Conservation (phyloP, 176 grass and related monocot species). For the Eragrostis nindensis region DNA sequence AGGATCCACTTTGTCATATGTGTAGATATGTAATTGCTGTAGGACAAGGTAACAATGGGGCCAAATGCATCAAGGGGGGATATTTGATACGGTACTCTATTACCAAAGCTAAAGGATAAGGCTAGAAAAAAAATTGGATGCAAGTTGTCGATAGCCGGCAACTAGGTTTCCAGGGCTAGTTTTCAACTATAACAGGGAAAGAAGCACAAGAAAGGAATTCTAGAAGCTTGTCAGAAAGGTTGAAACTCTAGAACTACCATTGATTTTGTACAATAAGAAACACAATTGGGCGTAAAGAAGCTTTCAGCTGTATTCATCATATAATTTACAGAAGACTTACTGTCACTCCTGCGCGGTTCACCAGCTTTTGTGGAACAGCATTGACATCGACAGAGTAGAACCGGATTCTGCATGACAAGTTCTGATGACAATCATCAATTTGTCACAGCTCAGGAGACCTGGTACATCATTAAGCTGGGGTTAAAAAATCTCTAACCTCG, state of each 20-base stretch:
- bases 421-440: conserved; percentile 24
- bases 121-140: conserved; percentile 18
- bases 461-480: conserved; percentile 17
- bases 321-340: conserved; percentile 51
- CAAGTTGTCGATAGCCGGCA: conserved; percentile 50
- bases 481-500: conserved; percentile 57
- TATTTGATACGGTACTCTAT: conserved; percentile 46
- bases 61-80: conserved; percentile 34
- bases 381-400: conserved; percentile 93
- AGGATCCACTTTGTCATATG: conserved; percentile 27
- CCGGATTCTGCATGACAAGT: conserved; percentile 63
- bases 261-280: conserved; percentile 12
- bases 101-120: conserved; percentile 48
- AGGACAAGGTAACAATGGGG: conserved; percentile 40
- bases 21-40: conserved; percentile 29
- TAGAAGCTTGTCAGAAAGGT: background rate
- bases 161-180: conserved; percentile 23
- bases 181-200: conserved; percentile 36
- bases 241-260: background rate
- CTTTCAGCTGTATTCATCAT: background rate
- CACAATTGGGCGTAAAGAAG: background rate
- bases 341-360: conserved; percentile 80
- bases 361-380: conserved; percentile 81
- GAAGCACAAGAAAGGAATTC: conserved; percentile 23
- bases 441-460: background rate